A percentile compares a stretch with the other conserved stretches of the same genome.
Conservation (phyloP, 257 asterid genomes). For the Linderniella brevidens region DNA sequence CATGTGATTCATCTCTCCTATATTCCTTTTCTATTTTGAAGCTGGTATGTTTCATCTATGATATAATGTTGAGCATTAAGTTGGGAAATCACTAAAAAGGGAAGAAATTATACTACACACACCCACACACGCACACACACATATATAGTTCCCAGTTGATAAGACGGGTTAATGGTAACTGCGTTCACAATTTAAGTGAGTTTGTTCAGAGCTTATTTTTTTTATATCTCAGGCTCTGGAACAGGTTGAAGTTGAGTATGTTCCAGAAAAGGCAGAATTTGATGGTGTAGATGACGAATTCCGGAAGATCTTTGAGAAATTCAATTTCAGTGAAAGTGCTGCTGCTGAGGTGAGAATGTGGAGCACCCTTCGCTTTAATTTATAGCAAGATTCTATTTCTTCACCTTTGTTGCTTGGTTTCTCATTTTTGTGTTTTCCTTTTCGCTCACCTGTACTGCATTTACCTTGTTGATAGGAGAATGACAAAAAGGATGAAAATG, state of each 20-base stretch:
- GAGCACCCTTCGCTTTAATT: slow-evolving; percentile 1
- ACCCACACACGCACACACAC: too few relatives aligned
- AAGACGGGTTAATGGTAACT: not conserved
- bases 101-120: too few relatives aligned
- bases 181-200: not conserved
- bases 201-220: slow-evolving; percentile 5
- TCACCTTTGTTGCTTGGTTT: not conserved
- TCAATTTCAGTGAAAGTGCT: slow-evolving; percentile 36
- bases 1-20: too few relatives aligned
- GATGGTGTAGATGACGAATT: slow-evolving; percentile 68
- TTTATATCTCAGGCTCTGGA: slow-evolving; percentile 24
- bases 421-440: not conserved
- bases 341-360: slow-evolving; percentile 42
- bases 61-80: too few relatives aligned
- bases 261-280: slow-evolving; percentile 71
- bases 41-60: too few relatives aligned
- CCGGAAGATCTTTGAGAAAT: slow-evolving; percentile 79
- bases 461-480: slow-evolving; percentile 28
- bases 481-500: slow-evolving; percentile 47
- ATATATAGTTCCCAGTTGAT: not conserved
- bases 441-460: not conserved
- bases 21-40: too few relatives aligned
- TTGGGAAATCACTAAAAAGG: too few relatives aligned
- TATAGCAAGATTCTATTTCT: slow-evolving; percentile 1
- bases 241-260: slow-evolving; percentile 81